Evolutionary conservation across 2,329 filamentous ascomycete species (phyloP), one percentile per base, ranked within the genome.

Genomic region (Orbilia blumenaviensis): DNA sequence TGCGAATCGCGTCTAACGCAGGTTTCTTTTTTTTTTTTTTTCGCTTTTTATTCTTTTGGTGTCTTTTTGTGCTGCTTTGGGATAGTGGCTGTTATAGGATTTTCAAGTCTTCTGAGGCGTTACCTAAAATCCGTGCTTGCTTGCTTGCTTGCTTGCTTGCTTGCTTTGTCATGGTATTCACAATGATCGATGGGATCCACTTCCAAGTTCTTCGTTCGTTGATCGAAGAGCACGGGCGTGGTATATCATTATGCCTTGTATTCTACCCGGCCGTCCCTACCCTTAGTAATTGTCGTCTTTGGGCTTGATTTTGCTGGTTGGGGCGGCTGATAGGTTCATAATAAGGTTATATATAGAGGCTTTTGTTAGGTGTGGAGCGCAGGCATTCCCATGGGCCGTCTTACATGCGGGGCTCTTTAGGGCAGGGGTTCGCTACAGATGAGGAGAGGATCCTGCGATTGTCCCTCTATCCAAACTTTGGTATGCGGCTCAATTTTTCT

Each of bases 1-100:
- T 62, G 76, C 54, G 76, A 78, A 78, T 77, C 67, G 44, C 58
- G 48, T 46, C 61, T 73, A 41, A 62, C 52, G 71, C 54, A 69
- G 58, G 29, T 62, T 27, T 10, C 27, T 21, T 56, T 34, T 64
- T 41, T 21, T 10, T 68, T 27, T 36, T 48, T 63, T 63, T 71
- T 54, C 32, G 16, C 23, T 25, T 10, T 3, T n/a, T 21, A 25
- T 3, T 9, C 21, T 48, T 48, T 44, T 42, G 21, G 1, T n/a
- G 9, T 3, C 34, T 44, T 16, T 42, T 42, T 42, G 14, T 16
- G 9, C 36, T 32, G 29, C 29, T 32, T 32, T 32, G 29, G 29
- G n/a, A n/a, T n/a, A n/a, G n/a, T n/a, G n/a, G n/a, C n/a, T n/a
- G n/a, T n/a, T n/a, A n/a, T n/a, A n/a, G n/a, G n/a, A n/a, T n/a